phyloP scores from a whole-genome alignment of 306 rosid species.

The Glycine latifolia region DNA sequence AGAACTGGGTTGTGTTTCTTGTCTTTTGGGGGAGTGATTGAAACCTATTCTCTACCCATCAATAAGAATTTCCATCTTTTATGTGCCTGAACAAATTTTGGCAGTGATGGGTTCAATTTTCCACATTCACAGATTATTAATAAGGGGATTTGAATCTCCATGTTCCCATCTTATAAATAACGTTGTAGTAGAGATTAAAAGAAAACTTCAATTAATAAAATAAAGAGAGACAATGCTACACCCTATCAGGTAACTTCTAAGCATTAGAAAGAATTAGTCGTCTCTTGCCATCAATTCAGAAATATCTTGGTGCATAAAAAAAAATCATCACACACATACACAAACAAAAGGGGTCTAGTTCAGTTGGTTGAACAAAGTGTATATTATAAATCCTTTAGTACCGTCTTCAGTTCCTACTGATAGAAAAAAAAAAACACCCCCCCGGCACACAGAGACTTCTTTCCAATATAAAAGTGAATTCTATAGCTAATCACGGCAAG shows the following conservation, averaged over 20 bases:
- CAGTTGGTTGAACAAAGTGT: no score
- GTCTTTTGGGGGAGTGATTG: constrained; percentile 2
- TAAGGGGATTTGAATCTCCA: neutral
- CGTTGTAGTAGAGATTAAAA: neutral
- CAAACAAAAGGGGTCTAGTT: no score
- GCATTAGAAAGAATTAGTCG: neutral
- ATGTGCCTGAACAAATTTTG: no score
- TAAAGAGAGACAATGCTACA: neutral
- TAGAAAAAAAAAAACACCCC: no score
- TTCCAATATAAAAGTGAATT: neutral
- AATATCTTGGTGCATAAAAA: neutral
- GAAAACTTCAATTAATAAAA: neutral
- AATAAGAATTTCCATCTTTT: neutral
- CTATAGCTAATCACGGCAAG: neutral
- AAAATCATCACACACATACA: neutral
- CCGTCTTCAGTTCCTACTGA: no score
- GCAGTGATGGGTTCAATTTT: no score
- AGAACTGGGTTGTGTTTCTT: neutral
- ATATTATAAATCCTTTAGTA: no score
- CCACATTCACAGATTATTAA: no score
- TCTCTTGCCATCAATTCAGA: neutral
- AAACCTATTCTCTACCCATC: neutral
- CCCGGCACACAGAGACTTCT: neutral
- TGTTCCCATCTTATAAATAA: neutral
- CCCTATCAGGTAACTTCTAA: neutral